Evolutionary conservation across 177 flowering plant genomes (phyloP).

Genomic region (Telopea speciosissima): DNA sequence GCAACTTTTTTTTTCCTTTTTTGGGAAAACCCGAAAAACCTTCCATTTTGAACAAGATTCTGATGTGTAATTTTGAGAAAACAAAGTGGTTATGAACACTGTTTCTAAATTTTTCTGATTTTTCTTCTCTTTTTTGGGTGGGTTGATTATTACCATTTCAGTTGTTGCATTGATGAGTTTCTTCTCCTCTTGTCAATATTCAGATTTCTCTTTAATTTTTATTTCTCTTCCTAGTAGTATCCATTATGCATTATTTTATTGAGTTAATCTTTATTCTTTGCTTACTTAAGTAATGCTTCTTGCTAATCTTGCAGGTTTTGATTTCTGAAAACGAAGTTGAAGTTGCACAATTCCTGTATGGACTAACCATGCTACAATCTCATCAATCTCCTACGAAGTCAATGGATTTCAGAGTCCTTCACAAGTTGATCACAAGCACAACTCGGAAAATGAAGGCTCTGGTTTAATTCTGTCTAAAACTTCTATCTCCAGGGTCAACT

Average conservation of each 20-base stretch:
- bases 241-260: background rate
- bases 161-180: background rate
- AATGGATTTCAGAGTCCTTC: conserved; percentile 2
- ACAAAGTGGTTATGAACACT: background rate
- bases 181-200: background rate
- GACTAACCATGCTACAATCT: conserved; percentile 11
- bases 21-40: no score
- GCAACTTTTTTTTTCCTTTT: no score
- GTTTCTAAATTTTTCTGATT: background rate
- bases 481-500: conserved; percentile 10
- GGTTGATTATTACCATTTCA: background rate
- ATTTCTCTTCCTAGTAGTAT: background rate
- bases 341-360: conserved; percentile 15
- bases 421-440: conserved; percentile 3
- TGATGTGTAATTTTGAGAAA: background rate
- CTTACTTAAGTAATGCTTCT: background rate
- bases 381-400: conserved; percentile 12
- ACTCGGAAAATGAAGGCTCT: conserved; percentile 9
- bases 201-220: background rate
- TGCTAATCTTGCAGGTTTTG: conserved; percentile 7
- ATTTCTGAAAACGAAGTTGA: conserved; percentile 21
- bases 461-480: conserved; percentile 10
- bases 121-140: background rate
- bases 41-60: no score
- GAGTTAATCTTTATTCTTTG: background rate